Base-by-base conservation (phyloP, 495 filamentous ascomycete species). In the Chaetomium fimeti region DNA sequence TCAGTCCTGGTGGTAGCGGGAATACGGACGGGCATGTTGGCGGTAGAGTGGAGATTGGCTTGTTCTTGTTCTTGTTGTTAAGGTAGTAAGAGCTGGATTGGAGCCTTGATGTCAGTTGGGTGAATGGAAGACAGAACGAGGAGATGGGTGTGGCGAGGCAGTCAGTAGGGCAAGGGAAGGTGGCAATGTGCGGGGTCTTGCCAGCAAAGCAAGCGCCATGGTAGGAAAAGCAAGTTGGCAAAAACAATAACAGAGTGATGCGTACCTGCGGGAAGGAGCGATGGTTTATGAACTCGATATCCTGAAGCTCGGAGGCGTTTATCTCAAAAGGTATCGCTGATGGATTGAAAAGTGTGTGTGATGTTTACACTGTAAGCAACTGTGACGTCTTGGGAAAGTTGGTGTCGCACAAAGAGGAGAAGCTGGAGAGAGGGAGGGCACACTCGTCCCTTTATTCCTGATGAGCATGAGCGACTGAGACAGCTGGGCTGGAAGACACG, bases 11-110 rank as follows among this genome's bases (percentile, higher is more conserved):
- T 66, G 61, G 78, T 74, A 48, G 65, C 72, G 69, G 80, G 79
- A 64, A 82, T 73, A 64, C 79, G 75, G 74, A 80, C 70, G 51
- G 77, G 76, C 80, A 83, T 82, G 63, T 65, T 81, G 57, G 62
- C 62, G 40, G 28, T 24, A 61, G 65, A 57, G 55, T 48, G 54
- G 18, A 18, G 45, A 45, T 49, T 49, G 20, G n/a, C 6, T 36
- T 48, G 60, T 22, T 54, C 11, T 32, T 25, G 24, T 49, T 18
- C 5, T 25, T 36, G 40, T 18, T 18, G 20, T 60, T 45, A 53
- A 9, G 32, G 22, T 15, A 27, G 49, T 43, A 51, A n/a, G n/a
- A n/a, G 36, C 27, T 43, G 64, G 28, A 32, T 36, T 60, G 24
- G 38, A 36, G 6, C 3, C 6, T 36, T 36, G 49, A n/a, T 57